Percentiles rank a stretch among this genome's conserved stretches.
Conservation (phyloP, 2,329 filamentous ascomycete species). For the Paecilomyces variotii region DNA sequence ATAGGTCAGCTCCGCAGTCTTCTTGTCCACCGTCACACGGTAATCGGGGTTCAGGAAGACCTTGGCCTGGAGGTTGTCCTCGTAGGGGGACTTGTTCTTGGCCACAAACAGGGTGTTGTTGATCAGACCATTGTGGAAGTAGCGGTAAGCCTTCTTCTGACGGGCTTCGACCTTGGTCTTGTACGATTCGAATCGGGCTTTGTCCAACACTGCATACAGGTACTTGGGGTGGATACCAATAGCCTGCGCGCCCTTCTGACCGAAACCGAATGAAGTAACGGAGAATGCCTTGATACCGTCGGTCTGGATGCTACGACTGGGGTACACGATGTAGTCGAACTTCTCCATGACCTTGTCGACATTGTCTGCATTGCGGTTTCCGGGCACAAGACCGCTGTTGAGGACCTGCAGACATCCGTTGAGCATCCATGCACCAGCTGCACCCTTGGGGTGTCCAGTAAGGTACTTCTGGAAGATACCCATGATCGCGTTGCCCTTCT, state of each 20-base stretch:
- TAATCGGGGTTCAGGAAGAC: constrained; percentile 93
- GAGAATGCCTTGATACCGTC: constrained; percentile 98
- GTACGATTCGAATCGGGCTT: constrained; percentile 74
- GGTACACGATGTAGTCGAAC: constrained; percentile 96
- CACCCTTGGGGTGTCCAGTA: constrained; percentile 97
- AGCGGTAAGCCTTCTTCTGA: constrained; percentile 98
- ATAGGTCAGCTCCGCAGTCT: constrained; percentile 70
- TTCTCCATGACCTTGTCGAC: constrained; percentile 94
- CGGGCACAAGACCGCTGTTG: constrained; percentile 86
- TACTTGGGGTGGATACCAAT: constrained; percentile 97
- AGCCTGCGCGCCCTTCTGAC: constrained; percentile 95
- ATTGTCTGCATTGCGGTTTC: constrained; percentile 97
- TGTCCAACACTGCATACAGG: constrained; percentile 86
- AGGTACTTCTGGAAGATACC: constrained; percentile 99
- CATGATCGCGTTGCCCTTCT: constrained; percentile 90
- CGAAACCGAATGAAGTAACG: constrained; percentile 97
- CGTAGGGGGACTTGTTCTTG: constrained; percentile 85
- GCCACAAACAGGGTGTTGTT: constrained; percentile 97
- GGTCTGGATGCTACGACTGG: constrained; percentile 89
- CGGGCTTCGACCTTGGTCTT: constrained; percentile 79
- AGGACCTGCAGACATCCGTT: constrained; percentile 95
- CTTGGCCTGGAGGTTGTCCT: constrained; percentile 73
- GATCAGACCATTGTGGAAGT: constrained; percentile 96
- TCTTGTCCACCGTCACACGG: constrained; percentile 78
- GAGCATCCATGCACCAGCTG: constrained; percentile 99